A percentile compares a stretch with the other conserved stretches of the same genome.
Evolutionary conservation across 73 alveolate species (phyloP).

Genomic region (Paramecium pentaurelia): DNA sequence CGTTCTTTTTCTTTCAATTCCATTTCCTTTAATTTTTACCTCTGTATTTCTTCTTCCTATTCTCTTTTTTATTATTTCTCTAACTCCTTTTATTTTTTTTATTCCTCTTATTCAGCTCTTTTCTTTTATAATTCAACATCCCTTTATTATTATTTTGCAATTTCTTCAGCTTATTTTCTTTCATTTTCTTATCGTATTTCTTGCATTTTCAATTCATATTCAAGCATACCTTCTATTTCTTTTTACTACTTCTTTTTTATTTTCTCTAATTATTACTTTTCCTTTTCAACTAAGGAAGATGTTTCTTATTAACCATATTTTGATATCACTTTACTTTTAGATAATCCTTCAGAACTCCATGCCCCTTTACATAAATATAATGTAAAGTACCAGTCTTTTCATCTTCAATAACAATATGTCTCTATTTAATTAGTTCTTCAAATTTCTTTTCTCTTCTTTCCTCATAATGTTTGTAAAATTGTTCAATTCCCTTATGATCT

Average conservation of each 20-base stretch:
- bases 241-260: not conserved
- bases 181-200: not conserved
- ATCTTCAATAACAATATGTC: slow-evolving; percentile 35
- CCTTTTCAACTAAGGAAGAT: not conserved
- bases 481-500: not conserved
- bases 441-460: slow-evolving; percentile 13
- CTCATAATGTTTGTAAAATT: not conserved
- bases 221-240: not conserved
- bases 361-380: not conserved
- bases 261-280: not conserved
- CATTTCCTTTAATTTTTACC: not conserved
- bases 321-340: not conserved
- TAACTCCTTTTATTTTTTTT: not conserved
- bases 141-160: not conserved
- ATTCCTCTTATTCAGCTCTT: slow-evolving; percentile 41
- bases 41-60: not conserved
- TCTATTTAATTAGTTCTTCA: not conserved
- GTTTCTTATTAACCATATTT: not conserved
- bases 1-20: slow-evolving; percentile 33
- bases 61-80: slow-evolving; percentile 25
- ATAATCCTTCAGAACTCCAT: not conserved
- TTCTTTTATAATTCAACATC: slow-evolving; percentile 40
- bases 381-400: not conserved
- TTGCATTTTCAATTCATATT: slow-evolving; percentile 44
- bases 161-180: slow-evolving; percentile 7